Percentiles rank a stretch among this genome's conserved stretches.
These are phyloP conservation scores for Suillus weaverae DNA, from an alignment of 768 basidiomycete genomes.

Conservation along the genomic window DNA sequence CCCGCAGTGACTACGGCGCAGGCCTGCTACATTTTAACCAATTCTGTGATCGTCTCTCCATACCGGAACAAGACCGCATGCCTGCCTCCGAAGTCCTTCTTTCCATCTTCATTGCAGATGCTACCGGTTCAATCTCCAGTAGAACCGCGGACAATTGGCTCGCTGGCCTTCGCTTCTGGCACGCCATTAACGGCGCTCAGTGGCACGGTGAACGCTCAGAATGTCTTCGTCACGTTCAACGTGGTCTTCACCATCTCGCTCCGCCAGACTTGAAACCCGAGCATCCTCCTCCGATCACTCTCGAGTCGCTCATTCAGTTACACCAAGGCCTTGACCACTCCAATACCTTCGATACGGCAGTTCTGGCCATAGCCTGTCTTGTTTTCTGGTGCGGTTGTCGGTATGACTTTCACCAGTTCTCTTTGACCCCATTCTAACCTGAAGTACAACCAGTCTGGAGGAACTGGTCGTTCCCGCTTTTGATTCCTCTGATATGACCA, in stretches of 20 bases:
- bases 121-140: conserved; percentile 17
- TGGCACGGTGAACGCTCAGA: conserved; percentile 1
- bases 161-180: conserved; percentile 37
- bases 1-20: conserved; percentile 29
- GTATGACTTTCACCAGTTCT: conserved; percentile 2
- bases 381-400: neutral
- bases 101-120: conserved; percentile 27
- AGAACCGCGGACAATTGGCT: conserved; percentile 34
- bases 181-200: conserved; percentile 31
- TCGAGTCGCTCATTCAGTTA: neutral
- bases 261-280: neutral
- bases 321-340: neutral
- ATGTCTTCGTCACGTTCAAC: conserved; percentile 1
- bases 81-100: conserved; percentile 33
- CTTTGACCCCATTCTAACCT: conserved; percentile 6
- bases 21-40: conserved; percentile 36
- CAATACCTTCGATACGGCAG: neutral
- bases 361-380: neutral
- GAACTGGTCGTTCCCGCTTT: neutral
- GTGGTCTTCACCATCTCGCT: neutral
- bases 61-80: conserved; percentile 36
- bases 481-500: neutral
- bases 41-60: conserved; percentile 35
- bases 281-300: neutral
- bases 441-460: neutral